Evolutionary conservation across 495 filamentous ascomycete genomes (phyloP), one percentile per base, ranked within the genome.

Genomic region (Penicillium ucsense): DNA sequence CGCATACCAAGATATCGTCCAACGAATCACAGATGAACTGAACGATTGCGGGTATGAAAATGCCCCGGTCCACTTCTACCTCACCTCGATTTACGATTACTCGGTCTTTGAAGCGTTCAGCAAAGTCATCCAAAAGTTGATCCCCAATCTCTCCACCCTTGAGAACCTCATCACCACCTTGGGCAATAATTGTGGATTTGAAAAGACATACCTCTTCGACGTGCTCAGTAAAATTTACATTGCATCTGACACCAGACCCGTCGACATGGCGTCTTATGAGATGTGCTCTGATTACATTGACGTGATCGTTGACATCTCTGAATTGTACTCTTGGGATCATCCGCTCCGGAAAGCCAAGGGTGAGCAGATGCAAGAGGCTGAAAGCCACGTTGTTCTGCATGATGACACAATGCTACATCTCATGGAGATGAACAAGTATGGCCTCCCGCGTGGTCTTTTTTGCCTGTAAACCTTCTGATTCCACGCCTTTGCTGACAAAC

Each of bases 251-350:
- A 89, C 85, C 8, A 84, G 84, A 20, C 92, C 94, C 4, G 87
- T 91, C 33, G 89, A 95, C 55, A 88, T 94, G 75, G 81, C 83
- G 12, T 86, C 84, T 62, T 98, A 98, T 63, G 92, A 96, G 70
- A 92, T 97, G 55, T 97, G 94, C 63, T 92, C 86, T 29, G 92
- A 97, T 60, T 98, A 89, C 59, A 94, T 98, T 47, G 91, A 98
- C 62, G 88, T 95, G 38, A 91, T 98, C 47, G 90, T 97, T 42
- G 92, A 98, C 62, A 80, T 97, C 31, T 90, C 85, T 9, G 89
- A 96, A 62, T 83, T 98, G 11, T 97, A 96, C 56, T 91, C 89
- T 4, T 96, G 76, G 52, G 75, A 79, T 27, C 64, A 71, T 8
- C 74, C 83, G 1, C 78, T 80, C 49, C 77, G 75, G 4, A 73